Percentiles rank a stretch among this genome's conserved stretches.
Evolutionary conservation across 768 basidiomycete genomes (phyloP).

Genomic region (Leccinellum rugosiceps): DNA sequence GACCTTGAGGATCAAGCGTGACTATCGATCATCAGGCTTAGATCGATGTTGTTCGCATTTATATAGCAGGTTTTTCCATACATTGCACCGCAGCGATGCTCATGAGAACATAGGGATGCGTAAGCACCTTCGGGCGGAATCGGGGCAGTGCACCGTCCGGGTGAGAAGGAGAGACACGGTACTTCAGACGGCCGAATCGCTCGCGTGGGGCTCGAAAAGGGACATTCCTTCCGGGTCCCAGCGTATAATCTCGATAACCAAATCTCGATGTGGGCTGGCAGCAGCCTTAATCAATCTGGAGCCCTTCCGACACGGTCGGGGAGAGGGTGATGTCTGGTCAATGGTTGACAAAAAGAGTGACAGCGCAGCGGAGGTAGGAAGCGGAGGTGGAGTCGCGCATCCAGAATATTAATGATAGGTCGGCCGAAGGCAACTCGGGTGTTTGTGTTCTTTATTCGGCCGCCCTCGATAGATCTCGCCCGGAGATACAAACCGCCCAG

Average conservation of each 20-base stretch:
- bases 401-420: neutral
- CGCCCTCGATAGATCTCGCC: neutral
- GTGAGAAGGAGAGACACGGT: neutral
- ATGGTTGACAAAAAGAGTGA: neutral
- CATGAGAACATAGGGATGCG: neutral
- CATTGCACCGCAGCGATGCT: neutral
- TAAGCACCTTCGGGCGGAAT: neutral
- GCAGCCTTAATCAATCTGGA: neutral
- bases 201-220: neutral
- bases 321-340: neutral
- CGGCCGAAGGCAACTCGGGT: neutral
- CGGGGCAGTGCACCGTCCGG: neutral
- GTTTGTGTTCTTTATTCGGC: neutral
- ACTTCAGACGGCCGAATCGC: neutral
- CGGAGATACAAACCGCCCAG: neutral
- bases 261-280: neutral
- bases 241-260: neutral
- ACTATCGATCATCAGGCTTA: neutral
- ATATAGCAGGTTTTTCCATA: neutral
- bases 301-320: neutral
- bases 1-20: neutral
- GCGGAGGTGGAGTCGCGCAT: neutral
- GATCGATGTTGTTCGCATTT: neutral
- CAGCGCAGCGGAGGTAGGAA: neutral
- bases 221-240: neutral